Evolutionary conservation across 1,284 basidiomycete species (phyloP).

Genomic region (Papiliotrema nemorosa): DNA sequence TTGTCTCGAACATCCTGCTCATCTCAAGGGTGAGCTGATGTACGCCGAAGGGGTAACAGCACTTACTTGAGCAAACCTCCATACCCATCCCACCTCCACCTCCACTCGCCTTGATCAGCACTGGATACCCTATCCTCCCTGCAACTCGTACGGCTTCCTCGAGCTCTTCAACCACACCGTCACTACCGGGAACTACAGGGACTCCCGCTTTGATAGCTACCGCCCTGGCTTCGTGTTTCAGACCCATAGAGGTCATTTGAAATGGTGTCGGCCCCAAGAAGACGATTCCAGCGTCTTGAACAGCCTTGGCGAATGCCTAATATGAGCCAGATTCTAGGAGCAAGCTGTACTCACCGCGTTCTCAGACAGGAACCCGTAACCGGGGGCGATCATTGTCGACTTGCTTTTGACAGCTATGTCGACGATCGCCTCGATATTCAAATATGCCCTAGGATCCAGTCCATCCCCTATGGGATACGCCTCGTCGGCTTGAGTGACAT

Average conservation of each 20-base stretch:
- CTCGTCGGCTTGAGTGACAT: constrained; percentile 57
- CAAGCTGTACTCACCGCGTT: neutral
- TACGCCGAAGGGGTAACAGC: neutral
- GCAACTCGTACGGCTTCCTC: constrained; percentile 54
- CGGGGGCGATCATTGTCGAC: constrained; percentile 24
- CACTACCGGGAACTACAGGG: constrained; percentile 60
- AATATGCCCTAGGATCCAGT: constrained; percentile 25
- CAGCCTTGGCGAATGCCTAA: constrained; percentile 60
- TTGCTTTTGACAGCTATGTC: constrained; percentile 25
- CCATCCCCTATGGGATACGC: constrained; percentile 23
- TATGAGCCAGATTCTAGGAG: constrained; percentile 53
- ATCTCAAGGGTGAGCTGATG: no score
- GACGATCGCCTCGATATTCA: constrained; percentile 21
- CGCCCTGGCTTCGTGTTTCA: constrained; percentile 61
- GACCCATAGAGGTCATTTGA: constrained; percentile 58
- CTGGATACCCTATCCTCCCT: constrained; percentile 56
- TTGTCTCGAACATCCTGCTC: no score
- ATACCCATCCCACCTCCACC: constrained; percentile 73
- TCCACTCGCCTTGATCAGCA: constrained; percentile 58
- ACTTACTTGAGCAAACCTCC: constrained; percentile 54
- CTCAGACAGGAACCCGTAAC: constrained; percentile 18
- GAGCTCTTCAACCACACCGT: constrained; percentile 48
- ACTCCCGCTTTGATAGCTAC: constrained; percentile 54
- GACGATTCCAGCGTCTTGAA: constrained; percentile 56
- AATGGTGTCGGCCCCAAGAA: constrained; percentile 62